phyloP scores from a whole-genome alignment of 331 rosid genomes.

The Quercus phellos region DNA sequence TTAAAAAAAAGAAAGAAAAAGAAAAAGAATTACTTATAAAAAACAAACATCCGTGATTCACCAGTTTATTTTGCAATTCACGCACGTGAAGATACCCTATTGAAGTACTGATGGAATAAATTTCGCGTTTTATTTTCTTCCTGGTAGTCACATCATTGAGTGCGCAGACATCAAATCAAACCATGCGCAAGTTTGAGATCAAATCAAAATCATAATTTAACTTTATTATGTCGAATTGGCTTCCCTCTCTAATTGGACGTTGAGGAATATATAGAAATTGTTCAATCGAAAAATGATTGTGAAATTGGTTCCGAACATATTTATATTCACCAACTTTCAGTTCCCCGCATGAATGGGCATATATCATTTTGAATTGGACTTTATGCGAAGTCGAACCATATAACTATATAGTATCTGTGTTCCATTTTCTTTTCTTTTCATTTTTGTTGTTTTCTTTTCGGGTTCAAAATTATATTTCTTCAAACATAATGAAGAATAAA shows the following conservation, averaged over 20 bases:
- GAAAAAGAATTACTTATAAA: too few species aligned
- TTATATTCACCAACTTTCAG: neutral
- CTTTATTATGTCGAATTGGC: neutral
- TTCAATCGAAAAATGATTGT: slow-evolving; percentile 22
- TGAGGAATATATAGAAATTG: neutral
- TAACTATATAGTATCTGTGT: too few species aligned
- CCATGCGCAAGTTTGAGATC: neutral
- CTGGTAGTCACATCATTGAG: slow-evolving; percentile 1
- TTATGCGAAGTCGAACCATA: neutral
- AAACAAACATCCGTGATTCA: too few species aligned
- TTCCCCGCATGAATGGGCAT: neutral
- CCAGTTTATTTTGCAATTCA: too few species aligned
- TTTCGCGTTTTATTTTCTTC: neutral
- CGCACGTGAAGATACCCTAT: slow-evolving; percentile 6
- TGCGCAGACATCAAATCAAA: slow-evolving; percentile 14
- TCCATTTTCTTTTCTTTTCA: too few species aligned
- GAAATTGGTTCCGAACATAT: neutral
- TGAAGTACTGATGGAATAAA: neutral
- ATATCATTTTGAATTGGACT: slow-evolving; percentile 14
- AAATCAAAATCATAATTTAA: slow-evolving; percentile 4
- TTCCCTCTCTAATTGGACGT: neutral
- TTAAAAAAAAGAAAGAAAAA: accelerated
- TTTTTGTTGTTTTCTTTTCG: too few species aligned
- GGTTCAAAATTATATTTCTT: too few species aligned
- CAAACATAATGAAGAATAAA: too few species aligned